Conservation (phyloP, 257 asterid genomes). For the Hygrophila difformis region DNA sequence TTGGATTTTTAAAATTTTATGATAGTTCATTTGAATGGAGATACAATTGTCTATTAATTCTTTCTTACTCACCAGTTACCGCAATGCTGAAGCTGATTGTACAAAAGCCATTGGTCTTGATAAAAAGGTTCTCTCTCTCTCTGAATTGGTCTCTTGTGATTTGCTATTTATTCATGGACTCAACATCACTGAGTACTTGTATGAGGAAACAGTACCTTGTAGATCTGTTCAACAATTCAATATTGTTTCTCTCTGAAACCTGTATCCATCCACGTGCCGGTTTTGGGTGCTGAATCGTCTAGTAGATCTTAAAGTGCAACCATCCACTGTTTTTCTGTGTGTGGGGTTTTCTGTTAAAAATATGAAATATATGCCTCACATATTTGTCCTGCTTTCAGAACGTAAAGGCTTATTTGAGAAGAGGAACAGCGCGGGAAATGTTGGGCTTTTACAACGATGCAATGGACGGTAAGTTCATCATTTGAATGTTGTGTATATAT, state of each 20-base stretch:
- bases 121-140: conserved; percentile 54
- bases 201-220: no score
- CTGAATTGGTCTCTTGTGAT: no score
- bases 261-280: no score
- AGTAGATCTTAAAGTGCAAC: no score
- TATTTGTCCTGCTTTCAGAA: conserved; percentile 44
- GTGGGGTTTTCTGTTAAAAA: no score
- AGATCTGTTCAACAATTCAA: no score
- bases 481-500: background rate
- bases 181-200: no score
- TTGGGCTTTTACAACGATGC: conserved; percentile 75
- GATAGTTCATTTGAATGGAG: background rate
- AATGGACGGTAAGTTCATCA: conserved; percentile 51
- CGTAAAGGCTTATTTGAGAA: conserved; percentile 77
- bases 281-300: no score
- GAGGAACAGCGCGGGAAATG: conserved; percentile 94
- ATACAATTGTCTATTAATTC: background rate
- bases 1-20: conserved; percentile 6
- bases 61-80: conserved; percentile 38
- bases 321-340: no score
- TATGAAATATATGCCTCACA: background rate
- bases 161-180: no score
- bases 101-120: conserved; percentile 85
- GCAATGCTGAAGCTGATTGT: conserved; percentile 85
- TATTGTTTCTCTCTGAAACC: no score